Evolutionary conservation across 2,329 filamentous ascomycete species (phyloP), one percentile per base, ranked within the genome.

Genomic region (Scedosporium dehoogii): DNA sequence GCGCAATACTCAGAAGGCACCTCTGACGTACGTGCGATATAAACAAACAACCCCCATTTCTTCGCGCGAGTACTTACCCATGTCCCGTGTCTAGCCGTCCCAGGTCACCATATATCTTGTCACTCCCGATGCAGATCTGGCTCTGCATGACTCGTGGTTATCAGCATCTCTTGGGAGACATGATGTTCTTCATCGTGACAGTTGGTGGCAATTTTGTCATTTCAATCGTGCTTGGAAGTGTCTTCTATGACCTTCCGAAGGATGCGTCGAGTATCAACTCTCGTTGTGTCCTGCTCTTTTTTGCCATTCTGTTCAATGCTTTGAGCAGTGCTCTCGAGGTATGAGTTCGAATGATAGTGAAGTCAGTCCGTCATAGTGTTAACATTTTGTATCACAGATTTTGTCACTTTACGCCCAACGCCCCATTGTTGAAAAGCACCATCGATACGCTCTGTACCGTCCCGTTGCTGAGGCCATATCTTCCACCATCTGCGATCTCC

Each of bases 381-480:
- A 48, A 63, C 66, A 10, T 65, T 62, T n/a, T 0, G 1, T 0
- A 3, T 0, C 64, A 87, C 18, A 61, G 59, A 94, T 96, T 71
- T 74, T 94, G 42, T 92, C 90, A 0, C 81, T 96, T 4, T 97
- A 94, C 71, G 85, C 90, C 1, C 92, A 96, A 82, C 88, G 92
- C 41, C 89, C 90, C 1, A 96, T 96, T 68, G 91, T 97, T 64
- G 91, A 96, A 71, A 96, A 96, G 72, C 92, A 97, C 68, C 78
- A 82, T 62, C 85, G 89, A 63, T 96, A 96, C 71, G 91, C 92
- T n/a, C 81, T 96, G n/a, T 96, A 96, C 69, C 92, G 96, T 70
- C 91, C 92, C 0, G 92, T 89, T 10, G 89, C 91, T 16, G 92
- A 97, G 79, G 90, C 91, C 16, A 81, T 91, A 64, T 85, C 90